phyloP scores from a whole-genome alignment of 1,284 basidiomycete species.

The Papiliotrema laurentii region DNA sequence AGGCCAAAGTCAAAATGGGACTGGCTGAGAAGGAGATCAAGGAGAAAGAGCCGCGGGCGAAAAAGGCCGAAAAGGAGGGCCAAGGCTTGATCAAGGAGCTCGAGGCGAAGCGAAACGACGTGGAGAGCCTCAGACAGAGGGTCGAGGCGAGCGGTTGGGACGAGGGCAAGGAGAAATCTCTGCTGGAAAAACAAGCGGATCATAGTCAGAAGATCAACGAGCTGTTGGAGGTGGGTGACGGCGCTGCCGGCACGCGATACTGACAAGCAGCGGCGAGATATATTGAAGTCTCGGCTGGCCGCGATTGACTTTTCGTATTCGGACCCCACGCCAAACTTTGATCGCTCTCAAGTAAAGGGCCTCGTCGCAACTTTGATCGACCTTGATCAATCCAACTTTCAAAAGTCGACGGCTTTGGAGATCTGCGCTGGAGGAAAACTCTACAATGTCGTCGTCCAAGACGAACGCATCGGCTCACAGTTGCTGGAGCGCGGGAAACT shows the following conservation, averaged over 20 bases:
- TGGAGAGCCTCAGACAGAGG: slow-evolving; percentile 57
- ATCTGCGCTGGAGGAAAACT: slow-evolving; percentile 85
- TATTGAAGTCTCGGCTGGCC: slow-evolving; percentile 63
- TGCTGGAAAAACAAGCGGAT: slow-evolving; percentile 58
- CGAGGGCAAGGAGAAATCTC: slow-evolving; percentile 65
- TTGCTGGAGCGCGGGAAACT: slow-evolving; percentile 74
- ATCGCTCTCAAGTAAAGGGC: slow-evolving; percentile 83
- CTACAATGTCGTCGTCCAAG: slow-evolving; percentile 92
- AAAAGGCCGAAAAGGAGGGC: slow-evolving; percentile 77
- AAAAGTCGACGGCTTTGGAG: slow-evolving; percentile 86
- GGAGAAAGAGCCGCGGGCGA: slow-evolving; percentile 71
- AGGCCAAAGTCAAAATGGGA: slow-evolving; percentile 69
- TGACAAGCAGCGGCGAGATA: slow-evolving; percentile 61
- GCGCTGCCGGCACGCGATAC: too few species aligned
- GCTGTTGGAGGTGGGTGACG: slow-evolving; percentile 60
- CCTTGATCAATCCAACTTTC: slow-evolving; percentile 65
- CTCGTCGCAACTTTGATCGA: slow-evolving; percentile 81
- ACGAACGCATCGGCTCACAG: slow-evolving; percentile 81
- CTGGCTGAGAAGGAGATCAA: slow-evolving; percentile 80
- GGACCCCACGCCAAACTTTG: slow-evolving; percentile 74
- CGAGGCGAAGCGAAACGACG: slow-evolving; percentile 58
- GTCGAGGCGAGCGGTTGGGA: slow-evolving; percentile 72
- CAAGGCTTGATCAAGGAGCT: slow-evolving; percentile 67
- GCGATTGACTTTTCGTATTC: slow-evolving; percentile 80
- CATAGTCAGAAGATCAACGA: slow-evolving; percentile 59